Base-by-base conservation (phyloP, 2,329 filamentous ascomycete species). In the Talaromyces funiculosus region DNA sequence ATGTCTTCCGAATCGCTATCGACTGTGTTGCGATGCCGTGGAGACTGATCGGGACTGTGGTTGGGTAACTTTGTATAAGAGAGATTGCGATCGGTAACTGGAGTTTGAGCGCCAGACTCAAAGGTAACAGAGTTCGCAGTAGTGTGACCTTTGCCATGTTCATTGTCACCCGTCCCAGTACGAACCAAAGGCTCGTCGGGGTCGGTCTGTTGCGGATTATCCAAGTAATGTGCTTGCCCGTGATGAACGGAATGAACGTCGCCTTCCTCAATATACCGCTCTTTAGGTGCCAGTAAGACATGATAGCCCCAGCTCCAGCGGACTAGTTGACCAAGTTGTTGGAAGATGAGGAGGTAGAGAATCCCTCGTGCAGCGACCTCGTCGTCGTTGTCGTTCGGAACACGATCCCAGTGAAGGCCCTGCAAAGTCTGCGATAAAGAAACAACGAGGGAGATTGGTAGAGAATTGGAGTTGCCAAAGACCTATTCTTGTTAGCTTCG, bases 261-360 rank as follows among this genome's bases (percentile, higher is more conserved):
- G 3, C 68, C 68, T 53, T 75, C 75, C 65, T 78, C 78, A 51
- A 78, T 68, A 62, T 79, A 79, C 22, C 79, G 75, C 18, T 88
- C 86, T 66, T 90, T 89, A 18, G 93, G 91, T 18, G 92, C 92
- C n/a, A 99, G 81, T 18, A 99, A 81, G 38, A 97, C 87, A 68
- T 96, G 92, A 74, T 96, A 97, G 10, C 94, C 94, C 94, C 94
- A 99, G 64, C 90, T 97, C 94, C 94, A 99, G 62, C 94, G 86
- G 20, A 99, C 87, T 26, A 97, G 80, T 75, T 99, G 94, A 22
- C 94, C 94, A 3, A 99, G 84, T 73, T 99, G 94, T 77, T 99
- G 94, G 78, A 99, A 99, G 66, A 99, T 95, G 63, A 99, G 82
- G 10, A 99, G 83, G 71, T 99, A 99, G 0, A 99, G 80, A 63